phyloP scores from a whole-genome alignment of 768 basidiomycete genomes.

The Rickenella mellea region DNA sequence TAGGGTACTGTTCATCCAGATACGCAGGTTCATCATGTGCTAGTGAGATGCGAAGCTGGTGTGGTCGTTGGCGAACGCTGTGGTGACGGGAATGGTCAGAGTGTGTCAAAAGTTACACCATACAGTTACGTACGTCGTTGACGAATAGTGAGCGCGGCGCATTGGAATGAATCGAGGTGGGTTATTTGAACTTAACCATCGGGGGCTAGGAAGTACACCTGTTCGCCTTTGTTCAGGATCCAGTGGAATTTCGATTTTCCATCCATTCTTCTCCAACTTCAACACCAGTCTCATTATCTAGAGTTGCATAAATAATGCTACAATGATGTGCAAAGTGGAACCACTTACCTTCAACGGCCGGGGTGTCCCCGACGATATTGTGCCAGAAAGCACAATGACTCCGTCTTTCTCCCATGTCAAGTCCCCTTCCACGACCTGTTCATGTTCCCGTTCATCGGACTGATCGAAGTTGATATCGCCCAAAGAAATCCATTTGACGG shows the following conservation, averaged over 20 bases:
- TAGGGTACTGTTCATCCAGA: slow-evolving; percentile 73
- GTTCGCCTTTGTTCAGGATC: slow-evolving; percentile 30
- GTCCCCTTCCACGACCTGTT: slow-evolving; percentile 23
- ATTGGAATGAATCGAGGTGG: slow-evolving; percentile 47
- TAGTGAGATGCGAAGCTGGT: slow-evolving; percentile 45
- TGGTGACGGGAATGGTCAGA: slow-evolving; percentile 6
- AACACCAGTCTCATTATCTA: slow-evolving; percentile 28
- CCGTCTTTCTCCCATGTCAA: slow-evolving; percentile 52
- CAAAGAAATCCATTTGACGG: slow-evolving; percentile 36
- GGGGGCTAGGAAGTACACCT: slow-evolving; percentile 17
- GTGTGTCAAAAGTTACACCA: slow-evolving; percentile 1
- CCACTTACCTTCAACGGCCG: slow-evolving; percentile 42
- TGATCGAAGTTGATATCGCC: slow-evolving; percentile 23
- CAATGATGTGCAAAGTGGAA: background rate
- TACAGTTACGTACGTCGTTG: slow-evolving; percentile 33
- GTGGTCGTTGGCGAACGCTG: slow-evolving; percentile 58
- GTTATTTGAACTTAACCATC: slow-evolving; percentile 51
- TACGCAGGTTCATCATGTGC: slow-evolving; percentile 61
- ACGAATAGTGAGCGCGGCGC: slow-evolving; percentile 33
- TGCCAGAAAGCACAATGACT: slow-evolving; percentile 52
- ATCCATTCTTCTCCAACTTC: slow-evolving; percentile 48
- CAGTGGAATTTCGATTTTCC: slow-evolving; percentile 60
- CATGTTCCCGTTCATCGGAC: slow-evolving; percentile 10
- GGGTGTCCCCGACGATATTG: slow-evolving; percentile 40
- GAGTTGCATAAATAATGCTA: slow-evolving; percentile 1